Evolutionary conservation across 1,284 basidiomycete species (phyloP).

Genomic region (Mycosarcoma mackinlayi): DNA sequence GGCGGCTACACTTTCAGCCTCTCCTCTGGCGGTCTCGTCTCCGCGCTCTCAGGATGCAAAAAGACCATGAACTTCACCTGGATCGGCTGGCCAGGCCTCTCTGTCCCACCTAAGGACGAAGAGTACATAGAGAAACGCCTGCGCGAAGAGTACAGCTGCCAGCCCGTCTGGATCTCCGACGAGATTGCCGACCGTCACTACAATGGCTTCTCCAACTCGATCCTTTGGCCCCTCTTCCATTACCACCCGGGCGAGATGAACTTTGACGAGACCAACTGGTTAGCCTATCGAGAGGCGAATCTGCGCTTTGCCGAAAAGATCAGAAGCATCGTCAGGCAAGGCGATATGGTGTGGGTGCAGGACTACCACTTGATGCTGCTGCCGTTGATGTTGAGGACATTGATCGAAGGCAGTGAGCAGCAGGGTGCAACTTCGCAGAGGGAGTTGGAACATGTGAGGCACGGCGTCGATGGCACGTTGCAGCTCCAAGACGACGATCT

Average conservation of each 20-base stretch:
- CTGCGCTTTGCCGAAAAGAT: constrained; percentile 92
- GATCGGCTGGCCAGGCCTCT: constrained; percentile 68
- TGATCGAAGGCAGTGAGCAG: constrained; percentile 75
- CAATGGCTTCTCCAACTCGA: constrained; percentile 98
- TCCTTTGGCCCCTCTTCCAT: constrained; percentile 99
- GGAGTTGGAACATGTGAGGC: constrained; percentile 60
- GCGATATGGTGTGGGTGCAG: constrained; percentile 88
- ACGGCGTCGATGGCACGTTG: constrained; percentile 60
- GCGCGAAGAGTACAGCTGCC: constrained; percentile 93
- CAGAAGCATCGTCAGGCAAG: constrained; percentile 80
- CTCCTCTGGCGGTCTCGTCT: constrained; percentile 66
- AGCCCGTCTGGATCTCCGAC: constrained; percentile 96
- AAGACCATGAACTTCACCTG: constrained; percentile 67
- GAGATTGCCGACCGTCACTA: constrained; percentile 98
- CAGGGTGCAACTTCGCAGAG: constrained; percentile 70
- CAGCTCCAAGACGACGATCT: constrained; percentile 53
- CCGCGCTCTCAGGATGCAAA: constrained; percentile 65
- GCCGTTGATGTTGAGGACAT: constrained; percentile 88
- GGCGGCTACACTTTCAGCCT: constrained; percentile 65
- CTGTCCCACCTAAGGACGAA: constrained; percentile 55
- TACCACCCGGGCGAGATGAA: constrained; percentile 88
- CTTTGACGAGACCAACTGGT: constrained; percentile 98
- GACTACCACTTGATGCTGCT: constrained; percentile 83
- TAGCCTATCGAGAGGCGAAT: constrained; percentile 96
- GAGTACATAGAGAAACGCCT: constrained; percentile 73